Percentiles rank a stretch among this genome's conserved stretches.
These are phyloP conservation scores for Rubia yunnanensis DNA, from an alignment of 257 asterid genomes.

Conservation along the genomic window DNA sequence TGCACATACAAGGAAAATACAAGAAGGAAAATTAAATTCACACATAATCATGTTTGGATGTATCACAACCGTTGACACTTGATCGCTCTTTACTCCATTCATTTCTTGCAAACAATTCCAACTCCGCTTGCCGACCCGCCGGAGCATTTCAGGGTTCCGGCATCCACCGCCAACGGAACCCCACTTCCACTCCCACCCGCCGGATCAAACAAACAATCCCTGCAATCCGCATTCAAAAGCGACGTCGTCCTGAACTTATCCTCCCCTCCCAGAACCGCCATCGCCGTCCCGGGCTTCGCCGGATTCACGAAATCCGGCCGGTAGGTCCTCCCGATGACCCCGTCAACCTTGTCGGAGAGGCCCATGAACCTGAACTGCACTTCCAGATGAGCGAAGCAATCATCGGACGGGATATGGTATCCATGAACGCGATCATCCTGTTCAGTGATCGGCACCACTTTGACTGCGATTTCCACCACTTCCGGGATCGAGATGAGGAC, in stretches of 20 bases:
- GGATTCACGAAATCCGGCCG: constrained; percentile 41
- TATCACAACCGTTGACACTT: no score
- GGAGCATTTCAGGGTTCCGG: constrained; percentile 1
- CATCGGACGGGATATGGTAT: constrained; percentile 40
- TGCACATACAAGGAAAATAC: no score
- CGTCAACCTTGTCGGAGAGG: constrained; percentile 45
- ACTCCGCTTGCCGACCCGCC: constrained; percentile 1
- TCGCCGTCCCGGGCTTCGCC: constrained; percentile 37
- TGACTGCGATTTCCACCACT: constrained; percentile 34
- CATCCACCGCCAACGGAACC: not conserved
- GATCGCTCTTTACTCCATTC: no score
- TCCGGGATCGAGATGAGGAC: constrained; percentile 23
- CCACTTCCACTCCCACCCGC: not conserved
- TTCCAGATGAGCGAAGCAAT: constrained; percentile 54
- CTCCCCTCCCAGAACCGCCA: constrained; percentile 57
- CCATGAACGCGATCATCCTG: constrained; percentile 51
- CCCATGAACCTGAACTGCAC: constrained; percentile 46
- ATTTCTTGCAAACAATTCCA: constrained; percentile 6
- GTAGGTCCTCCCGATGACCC: constrained; percentile 48
- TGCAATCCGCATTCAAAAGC: constrained; percentile 33
- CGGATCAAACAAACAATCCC: constrained; percentile 14
- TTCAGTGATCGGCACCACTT: constrained; percentile 45
- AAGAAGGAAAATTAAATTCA: no score
- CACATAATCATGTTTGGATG: no score
- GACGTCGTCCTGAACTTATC: constrained; percentile 40